phyloP scores from a whole-genome alignment of 1,284 basidiomycete genomes.

The Pterulicium gracile region DNA sequence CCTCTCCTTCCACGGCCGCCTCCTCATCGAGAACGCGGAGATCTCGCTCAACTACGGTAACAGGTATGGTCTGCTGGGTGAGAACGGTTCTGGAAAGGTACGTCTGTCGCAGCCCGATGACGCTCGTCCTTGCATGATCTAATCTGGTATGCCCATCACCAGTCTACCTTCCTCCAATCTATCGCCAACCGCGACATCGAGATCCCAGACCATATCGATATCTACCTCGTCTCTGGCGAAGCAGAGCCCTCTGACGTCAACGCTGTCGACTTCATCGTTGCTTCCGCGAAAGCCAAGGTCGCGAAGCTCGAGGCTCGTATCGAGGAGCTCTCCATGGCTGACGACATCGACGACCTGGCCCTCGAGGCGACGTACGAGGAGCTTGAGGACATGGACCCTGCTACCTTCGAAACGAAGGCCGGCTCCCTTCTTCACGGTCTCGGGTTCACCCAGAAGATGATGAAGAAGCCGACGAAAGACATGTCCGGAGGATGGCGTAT shows the following conservation, averaged over 20 bases:
- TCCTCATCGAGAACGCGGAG: conserved; percentile 84
- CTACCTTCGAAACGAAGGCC: conserved; percentile 93
- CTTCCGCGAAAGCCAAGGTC: conserved; percentile 89
- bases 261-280: conserved; percentile 93
- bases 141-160: neutral
- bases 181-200: conserved; percentile 90
- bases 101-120: conserved; percentile 6
- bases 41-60: conserved; percentile 91
- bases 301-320: conserved; percentile 92
- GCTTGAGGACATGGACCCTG: conserved; percentile 94
- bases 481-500: conserved; percentile 99
- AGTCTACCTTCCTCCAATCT: conserved; percentile 64
- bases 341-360: conserved; percentile 81
- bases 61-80: conserved; percentile 89
- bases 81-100: conserved; percentile 97
- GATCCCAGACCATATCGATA: conserved; percentile 93
- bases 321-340: conserved; percentile 86
- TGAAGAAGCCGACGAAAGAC: conserved; percentile 94
- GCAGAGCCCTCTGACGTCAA: conserved; percentile 95
- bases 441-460: conserved; percentile 87
- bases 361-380: conserved; percentile 90
- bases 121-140: conserved; percentile 7
- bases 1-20: conserved; percentile 93
- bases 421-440: conserved; percentile 95
- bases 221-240: conserved; percentile 94